These are phyloP conservation scores for Tuber umbilicatum DNA, from an alignment of 495 filamentous ascomycete genomes.

Conservation along the genomic window DNA sequence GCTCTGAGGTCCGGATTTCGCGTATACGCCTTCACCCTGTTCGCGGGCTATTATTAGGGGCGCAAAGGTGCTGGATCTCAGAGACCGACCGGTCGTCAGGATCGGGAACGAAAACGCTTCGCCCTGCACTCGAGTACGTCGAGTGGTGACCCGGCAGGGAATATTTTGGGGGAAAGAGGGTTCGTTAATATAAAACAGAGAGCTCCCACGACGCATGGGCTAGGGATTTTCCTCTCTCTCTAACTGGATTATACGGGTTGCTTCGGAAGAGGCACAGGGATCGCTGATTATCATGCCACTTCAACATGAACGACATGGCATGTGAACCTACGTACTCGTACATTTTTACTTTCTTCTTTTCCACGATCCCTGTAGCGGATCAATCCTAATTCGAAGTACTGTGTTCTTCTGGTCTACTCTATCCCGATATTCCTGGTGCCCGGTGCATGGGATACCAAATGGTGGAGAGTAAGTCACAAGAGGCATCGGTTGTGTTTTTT, in stretches of 20 bases:
- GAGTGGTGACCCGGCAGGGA: background rate
- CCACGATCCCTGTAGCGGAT: background rate
- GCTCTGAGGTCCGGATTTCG: background rate
- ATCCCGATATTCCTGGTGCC: background rate
- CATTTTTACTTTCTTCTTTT: background rate
- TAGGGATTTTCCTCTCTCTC: background rate
- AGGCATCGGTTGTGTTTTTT: background rate
- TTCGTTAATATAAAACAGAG: background rate
- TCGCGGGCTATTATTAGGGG: background rate
- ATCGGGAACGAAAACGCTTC: conserved; percentile 5
- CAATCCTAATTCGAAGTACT: background rate
- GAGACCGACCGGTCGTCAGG: background rate
- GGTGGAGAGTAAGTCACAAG: background rate
- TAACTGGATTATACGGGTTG: background rate
- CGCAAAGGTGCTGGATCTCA: background rate
- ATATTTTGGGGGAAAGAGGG: background rate
- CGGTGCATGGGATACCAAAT: background rate
- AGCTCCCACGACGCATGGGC: background rate
- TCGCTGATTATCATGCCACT: conserved; percentile 1
- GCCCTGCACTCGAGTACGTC: background rate
- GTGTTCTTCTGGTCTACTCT: background rate
- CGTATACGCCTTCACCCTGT: background rate
- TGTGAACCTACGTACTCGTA: background rate
- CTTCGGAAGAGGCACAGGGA: conserved; percentile 1
- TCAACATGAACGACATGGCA: background rate